A percentile compares a stretch with the other conserved stretches of the same genome.
phyloP scores from a whole-genome alignment of 768 basidiomycete species.

The Agaricus blazei region DNA sequence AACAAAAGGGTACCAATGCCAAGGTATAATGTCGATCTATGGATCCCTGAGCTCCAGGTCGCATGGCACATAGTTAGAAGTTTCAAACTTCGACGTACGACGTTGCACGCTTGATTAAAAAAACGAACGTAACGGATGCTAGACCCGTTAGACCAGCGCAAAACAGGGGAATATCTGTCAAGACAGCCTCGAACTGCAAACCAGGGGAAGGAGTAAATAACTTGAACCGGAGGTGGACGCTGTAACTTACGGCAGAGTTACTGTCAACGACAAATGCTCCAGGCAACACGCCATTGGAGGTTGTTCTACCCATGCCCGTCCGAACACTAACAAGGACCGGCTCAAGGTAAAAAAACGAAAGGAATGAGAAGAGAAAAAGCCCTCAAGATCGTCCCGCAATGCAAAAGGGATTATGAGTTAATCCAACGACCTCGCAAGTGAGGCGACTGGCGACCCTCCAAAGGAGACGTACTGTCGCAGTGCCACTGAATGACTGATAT shows the following conservation, averaged over 20 bases:
- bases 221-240: neutral
- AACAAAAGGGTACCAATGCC: conserved; percentile 53
- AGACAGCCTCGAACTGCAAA: conserved; percentile 46
- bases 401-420: neutral
- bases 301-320: neutral
- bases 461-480: conserved; percentile 9
- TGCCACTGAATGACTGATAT: neutral
- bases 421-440: neutral
- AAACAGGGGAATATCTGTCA: conserved; percentile 65
- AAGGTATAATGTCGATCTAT: conserved; percentile 32
- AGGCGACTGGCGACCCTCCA: conserved; percentile 6
- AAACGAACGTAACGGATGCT: conserved; percentile 52
- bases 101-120: conserved; percentile 46
- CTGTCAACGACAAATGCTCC: conserved; percentile 29
- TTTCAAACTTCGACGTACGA: conserved; percentile 32
- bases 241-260: conserved; percentile 37
- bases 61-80: conserved; percentile 1
- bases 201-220: neutral
- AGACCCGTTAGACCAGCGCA: conserved; percentile 62
- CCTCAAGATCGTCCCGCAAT: conserved; percentile 8
- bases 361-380: conserved; percentile 3
- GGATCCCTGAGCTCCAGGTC: neutral
- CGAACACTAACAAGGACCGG: neutral
- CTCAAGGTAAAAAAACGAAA: neutral
- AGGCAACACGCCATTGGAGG: conserved; percentile 16